Conservation (phyloP, 2,329 filamentous ascomycete species). For the Penicillium concentricum region DNA sequence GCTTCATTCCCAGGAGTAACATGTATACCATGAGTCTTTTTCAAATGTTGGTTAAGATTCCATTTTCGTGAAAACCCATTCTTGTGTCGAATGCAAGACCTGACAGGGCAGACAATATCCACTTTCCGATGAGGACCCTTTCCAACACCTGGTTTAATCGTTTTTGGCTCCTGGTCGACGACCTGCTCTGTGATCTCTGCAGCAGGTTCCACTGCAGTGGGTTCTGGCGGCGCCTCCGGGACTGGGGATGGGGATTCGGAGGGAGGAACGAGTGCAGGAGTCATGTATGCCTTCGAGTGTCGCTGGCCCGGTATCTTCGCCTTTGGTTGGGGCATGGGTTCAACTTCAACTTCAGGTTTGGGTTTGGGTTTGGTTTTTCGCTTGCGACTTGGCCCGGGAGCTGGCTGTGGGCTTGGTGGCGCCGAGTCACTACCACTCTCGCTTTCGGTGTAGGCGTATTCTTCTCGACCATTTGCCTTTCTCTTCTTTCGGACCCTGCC, state of each 20-base stretch:
- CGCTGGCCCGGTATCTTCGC: conserved; percentile 8
- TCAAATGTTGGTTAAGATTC: conserved; percentile 40
- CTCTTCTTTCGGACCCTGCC: conserved; percentile 20
- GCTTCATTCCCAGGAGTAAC: background rate
- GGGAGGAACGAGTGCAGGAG: background rate
- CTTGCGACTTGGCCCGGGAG: background rate
- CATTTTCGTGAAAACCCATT: conserved; percentile 38
- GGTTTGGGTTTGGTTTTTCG: no score
- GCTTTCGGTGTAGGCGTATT: conserved; percentile 25
- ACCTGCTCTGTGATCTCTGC: background rate
- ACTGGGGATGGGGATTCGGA: background rate
- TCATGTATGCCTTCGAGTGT: background rate
- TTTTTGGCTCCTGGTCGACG: background rate
- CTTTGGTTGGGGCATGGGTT: background rate
- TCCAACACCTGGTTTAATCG: conserved; percentile 8
- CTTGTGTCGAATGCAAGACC: conserved; percentile 27
- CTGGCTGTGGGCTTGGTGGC: background rate
- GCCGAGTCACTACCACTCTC: conserved; percentile 23
- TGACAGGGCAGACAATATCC: conserved; percentile 34
- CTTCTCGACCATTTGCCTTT: conserved; percentile 14
- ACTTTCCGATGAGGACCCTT: conserved; percentile 29
- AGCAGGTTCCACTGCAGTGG: background rate
- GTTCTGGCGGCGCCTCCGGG: background rate
- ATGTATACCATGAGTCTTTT: conserved; percentile 31
- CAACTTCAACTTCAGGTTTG: background rate